These are phyloP conservation scores for Vanrija humicola DNA, from an alignment of 1,284 basidiomycete genomes.

Conservation along the genomic window DNA sequence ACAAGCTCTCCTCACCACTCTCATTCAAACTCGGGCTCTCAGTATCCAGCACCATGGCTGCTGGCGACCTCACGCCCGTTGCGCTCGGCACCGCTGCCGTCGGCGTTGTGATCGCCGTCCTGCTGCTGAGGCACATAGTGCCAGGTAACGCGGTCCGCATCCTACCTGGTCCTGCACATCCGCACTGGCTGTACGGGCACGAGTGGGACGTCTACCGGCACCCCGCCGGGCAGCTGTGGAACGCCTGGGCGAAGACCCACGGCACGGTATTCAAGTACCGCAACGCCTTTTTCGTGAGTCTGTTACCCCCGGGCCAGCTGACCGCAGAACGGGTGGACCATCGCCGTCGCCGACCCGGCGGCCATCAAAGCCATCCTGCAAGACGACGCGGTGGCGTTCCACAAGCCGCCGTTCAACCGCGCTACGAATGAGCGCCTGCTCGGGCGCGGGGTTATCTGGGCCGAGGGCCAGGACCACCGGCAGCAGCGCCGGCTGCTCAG, in stretches of 20 bases:
- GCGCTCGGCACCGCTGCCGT: no score
- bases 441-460: conserved; percentile 40
- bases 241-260: background rate
- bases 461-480: conserved; percentile 54
- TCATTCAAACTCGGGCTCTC: no score
- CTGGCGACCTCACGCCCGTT: no score
- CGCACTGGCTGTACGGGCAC: background rate
- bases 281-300: no score
- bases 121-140: no score
- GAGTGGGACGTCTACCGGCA: conserved; percentile 5
- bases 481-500: conserved; percentile 53
- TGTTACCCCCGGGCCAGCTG: background rate
- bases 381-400: conserved; percentile 1
- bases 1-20: no score
- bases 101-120: no score
- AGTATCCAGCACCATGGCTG: no score
- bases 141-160: no score
- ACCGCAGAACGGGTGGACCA: conserved; percentile 5
- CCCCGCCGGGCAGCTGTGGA: conserved; percentile 2
- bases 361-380: conserved; percentile 1
- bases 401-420: conserved; percentile 7
- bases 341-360: conserved; percentile 3
- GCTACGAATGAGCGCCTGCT: conserved; percentile 34
- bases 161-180: no score
- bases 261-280: background rate